A percentile compares a stretch with the other conserved stretches of the same genome.
Conservation (phyloP, 176 grass and related monocot genomes). For the Raddia distichophylla region DNA sequence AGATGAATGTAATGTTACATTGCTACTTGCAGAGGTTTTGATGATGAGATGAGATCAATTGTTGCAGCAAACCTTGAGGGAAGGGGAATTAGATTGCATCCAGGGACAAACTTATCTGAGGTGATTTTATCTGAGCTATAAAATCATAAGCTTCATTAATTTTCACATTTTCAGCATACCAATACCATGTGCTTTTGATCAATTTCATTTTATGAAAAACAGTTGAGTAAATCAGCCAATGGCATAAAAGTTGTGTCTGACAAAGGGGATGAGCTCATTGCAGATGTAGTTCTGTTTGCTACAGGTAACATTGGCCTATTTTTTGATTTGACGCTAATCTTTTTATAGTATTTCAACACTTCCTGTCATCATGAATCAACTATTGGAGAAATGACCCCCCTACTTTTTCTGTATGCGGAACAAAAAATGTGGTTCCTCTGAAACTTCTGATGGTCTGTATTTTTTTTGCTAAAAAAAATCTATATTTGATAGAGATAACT, state of each 20-base stretch:
- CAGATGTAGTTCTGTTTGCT: conserved; percentile 95
- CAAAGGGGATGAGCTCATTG: conserved; percentile 81
- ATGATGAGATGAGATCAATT: conserved; percentile 90
- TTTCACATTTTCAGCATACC: background rate
- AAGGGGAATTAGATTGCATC: conserved; percentile 86
- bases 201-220: conserved; percentile 45
- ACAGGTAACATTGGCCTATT: conserved; percentile 72
- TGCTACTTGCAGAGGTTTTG: conserved; percentile 70
- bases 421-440: background rate
- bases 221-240: conserved; percentile 80
- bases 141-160: background rate
- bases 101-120: conserved; percentile 68
- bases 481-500: background rate
- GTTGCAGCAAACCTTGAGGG: conserved; percentile 94
- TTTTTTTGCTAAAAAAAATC: background rate
- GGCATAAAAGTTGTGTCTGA: conserved; percentile 86
- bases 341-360: background rate
- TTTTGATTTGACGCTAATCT: background rate
- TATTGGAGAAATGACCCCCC: background rate
- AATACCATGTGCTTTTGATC: background rate
- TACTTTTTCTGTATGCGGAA: background rate
- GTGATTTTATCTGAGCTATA: conserved; percentile 35
- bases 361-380: background rate
- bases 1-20: background rate
- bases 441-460: background rate